phyloP scores from a whole-genome alignment of 176 grass and related monocot genomes.

The Eremochloa ophiuroides region DNA sequence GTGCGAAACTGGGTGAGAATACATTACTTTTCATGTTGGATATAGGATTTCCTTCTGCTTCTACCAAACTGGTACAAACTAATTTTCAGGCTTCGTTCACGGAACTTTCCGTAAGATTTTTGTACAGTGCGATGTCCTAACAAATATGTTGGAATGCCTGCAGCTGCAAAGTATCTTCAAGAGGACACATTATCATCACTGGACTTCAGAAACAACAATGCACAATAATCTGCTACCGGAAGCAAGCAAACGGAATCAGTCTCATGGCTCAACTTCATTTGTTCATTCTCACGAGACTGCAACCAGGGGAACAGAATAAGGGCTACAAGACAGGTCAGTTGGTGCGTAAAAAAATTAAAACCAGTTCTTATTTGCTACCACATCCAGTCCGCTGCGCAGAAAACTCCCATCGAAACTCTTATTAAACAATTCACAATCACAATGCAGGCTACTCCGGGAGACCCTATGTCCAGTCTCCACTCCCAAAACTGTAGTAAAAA shows the following conservation, averaged over 20 bases:
- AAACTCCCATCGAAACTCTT: conserved; percentile 30
- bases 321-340: neutral
- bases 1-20: too few relatives aligned
- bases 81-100: too few relatives aligned
- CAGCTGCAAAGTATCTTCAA: neutral
- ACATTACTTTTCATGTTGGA: too few relatives aligned
- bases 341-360: neutral
- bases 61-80: too few relatives aligned
- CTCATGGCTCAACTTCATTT: neutral
- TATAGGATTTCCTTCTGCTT: too few relatives aligned
- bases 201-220: neutral
- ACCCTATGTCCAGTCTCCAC: neutral
- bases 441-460: neutral
- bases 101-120: too few relatives aligned
- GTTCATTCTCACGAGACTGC: neutral
- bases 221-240: too few relatives aligned
- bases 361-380: conserved; percentile 37
- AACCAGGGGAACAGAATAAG: neutral
- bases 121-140: too few relatives aligned
- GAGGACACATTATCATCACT: neutral
- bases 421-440: conserved; percentile 30
- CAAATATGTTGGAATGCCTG: too few relatives aligned
- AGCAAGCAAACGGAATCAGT: neutral
- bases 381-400: neutral
- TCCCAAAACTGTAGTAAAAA: conserved; percentile 39